phyloP scores from a whole-genome alignment of 768 basidiomycete species.

The Dioszegia hungarica region DNA sequence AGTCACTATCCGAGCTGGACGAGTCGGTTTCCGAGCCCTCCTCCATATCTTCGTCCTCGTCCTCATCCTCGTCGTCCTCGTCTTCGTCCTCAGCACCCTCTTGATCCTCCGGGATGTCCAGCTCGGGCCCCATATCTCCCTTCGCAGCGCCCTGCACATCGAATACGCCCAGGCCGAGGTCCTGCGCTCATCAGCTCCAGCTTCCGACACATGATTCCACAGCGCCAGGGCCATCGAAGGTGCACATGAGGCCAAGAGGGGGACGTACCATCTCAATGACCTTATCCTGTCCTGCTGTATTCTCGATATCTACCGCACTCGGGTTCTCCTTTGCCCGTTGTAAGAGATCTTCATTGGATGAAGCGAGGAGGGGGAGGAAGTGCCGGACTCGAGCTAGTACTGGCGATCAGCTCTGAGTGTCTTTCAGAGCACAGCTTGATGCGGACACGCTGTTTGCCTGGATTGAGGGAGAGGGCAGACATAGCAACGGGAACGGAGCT shows the following conservation, averaged over 20 bases:
- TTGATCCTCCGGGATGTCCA: conserved; percentile 8
- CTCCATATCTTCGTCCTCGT: conserved; percentile 4
- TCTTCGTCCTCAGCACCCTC: neutral
- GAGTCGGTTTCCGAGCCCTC: neutral
- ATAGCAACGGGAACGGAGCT: too few species aligned
- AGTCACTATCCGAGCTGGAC: neutral
- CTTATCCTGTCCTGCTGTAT: conserved; percentile 18
- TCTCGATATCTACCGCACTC: conserved; percentile 31
- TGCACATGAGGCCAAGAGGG: neutral
- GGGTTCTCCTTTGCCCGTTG: conserved; percentile 18
- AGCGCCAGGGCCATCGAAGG: neutral
- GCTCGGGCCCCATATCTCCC: conserved; percentile 17
- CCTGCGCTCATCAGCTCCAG: conserved; percentile 9
- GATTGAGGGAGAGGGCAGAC: too few species aligned
- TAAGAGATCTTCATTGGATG: conserved; percentile 28
- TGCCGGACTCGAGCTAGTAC: conserved; percentile 24
- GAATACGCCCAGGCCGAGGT: conserved; percentile 37
- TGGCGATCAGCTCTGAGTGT: neutral
- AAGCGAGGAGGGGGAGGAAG: conserved; percentile 28
- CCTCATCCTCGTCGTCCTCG: neutral
- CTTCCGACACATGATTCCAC: neutral
- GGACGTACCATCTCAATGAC: conserved; percentile 36
- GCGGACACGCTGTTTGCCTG: neutral
- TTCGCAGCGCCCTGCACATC: conserved; percentile 10
- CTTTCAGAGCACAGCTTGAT: too few species aligned